Percentiles rank a stretch among this genome's conserved stretches.
Evolutionary conservation across 352 stramenopile genomes (phyloP).

Genomic region (Globisporangium recalcitrans): DNA sequence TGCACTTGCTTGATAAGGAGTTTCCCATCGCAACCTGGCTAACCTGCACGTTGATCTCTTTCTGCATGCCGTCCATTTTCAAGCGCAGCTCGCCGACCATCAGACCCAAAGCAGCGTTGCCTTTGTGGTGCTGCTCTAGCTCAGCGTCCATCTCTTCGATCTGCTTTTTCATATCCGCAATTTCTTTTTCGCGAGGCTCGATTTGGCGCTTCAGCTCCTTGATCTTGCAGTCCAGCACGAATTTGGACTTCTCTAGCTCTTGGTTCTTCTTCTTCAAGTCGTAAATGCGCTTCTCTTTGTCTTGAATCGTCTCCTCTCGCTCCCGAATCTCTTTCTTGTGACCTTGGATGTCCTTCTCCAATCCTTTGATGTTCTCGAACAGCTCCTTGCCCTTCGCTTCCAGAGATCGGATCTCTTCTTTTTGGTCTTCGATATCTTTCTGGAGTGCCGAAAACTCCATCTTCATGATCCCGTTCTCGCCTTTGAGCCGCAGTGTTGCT

Average conservation of each 20-base stretch:
- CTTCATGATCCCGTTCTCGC: conserved; percentile 95
- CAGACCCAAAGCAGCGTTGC: conserved; percentile 90
- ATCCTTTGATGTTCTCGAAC: conserved; percentile 86
- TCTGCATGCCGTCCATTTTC: conserved; percentile 92
- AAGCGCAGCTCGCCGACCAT: conserved; percentile 93
- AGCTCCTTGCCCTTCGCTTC: conserved; percentile 92
- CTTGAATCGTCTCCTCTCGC: conserved; percentile 92
- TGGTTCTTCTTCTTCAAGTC: conserved; percentile 97
- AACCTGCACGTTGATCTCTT: conserved; percentile 70
- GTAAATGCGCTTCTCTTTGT: conserved; percentile 96
- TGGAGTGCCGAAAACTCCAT: conserved; percentile 94
- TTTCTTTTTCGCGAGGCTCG: conserved; percentile 92
- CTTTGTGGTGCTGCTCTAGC: conserved; percentile 94
- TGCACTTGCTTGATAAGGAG: conserved; percentile 74
- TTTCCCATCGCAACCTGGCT: conserved; percentile 55
- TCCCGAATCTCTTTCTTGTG: conserved; percentile 92
- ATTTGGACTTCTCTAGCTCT: conserved; percentile 97
- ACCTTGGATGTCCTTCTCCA: conserved; percentile 91
- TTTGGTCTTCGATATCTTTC: conserved; percentile 94
- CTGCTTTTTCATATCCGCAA: conserved; percentile 92
- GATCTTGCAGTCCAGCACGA: conserved; percentile 96
- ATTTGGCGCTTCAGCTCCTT: conserved; percentile 96
- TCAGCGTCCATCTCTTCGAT: conserved; percentile 95
- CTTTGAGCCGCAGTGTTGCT: conserved; percentile 91
- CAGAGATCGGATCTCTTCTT: conserved; percentile 89